Percentiles rank a stretch among this genome's conserved stretches.
These are phyloP conservation scores for Hypoxylon intermedium DNA, from an alignment of 495 filamentous ascomycete species.

Conservation along the genomic window DNA sequence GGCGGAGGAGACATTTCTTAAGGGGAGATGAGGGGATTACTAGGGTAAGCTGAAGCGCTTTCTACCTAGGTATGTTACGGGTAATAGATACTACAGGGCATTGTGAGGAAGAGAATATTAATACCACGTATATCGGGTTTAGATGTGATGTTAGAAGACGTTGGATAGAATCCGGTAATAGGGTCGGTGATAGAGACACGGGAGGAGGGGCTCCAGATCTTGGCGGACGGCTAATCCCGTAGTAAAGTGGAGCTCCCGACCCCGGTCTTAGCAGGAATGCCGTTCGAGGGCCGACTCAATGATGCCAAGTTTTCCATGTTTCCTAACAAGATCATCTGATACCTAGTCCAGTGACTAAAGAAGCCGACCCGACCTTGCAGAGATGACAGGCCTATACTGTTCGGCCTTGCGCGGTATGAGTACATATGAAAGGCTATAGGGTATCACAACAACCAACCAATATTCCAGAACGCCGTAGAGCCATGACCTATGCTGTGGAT, in stretches of 20 bases:
- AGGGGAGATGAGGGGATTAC: not conserved
- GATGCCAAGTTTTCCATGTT: no score
- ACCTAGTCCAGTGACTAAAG: no score
- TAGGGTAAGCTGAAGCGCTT: no score
- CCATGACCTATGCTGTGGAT: not conserved
- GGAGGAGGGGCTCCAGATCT: not conserved
- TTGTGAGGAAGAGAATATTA: no score
- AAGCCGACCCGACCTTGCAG: not conserved
- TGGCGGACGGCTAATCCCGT: not conserved
- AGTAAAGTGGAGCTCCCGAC: not conserved
- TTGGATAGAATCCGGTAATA: no score
- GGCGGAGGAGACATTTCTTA: conserved; percentile 12
- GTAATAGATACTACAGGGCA: no score
- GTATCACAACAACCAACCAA: conserved; percentile 27
- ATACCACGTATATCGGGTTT: no score
- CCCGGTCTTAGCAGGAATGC: not conserved
- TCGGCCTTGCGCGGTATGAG: conserved; percentile 1
- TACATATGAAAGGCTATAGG: conserved; percentile 8
- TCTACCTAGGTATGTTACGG: no score
- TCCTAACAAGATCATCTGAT: no score
- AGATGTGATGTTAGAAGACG: no score
- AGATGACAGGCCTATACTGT: not conserved
- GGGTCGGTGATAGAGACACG: not conserved
- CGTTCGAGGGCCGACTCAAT: no score
- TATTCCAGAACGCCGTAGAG: conserved; percentile 26